These are phyloP conservation scores for Penicillium sp. DNA, from an alignment of 2,329 filamentous ascomycete species.

Conservation along the genomic window DNA sequence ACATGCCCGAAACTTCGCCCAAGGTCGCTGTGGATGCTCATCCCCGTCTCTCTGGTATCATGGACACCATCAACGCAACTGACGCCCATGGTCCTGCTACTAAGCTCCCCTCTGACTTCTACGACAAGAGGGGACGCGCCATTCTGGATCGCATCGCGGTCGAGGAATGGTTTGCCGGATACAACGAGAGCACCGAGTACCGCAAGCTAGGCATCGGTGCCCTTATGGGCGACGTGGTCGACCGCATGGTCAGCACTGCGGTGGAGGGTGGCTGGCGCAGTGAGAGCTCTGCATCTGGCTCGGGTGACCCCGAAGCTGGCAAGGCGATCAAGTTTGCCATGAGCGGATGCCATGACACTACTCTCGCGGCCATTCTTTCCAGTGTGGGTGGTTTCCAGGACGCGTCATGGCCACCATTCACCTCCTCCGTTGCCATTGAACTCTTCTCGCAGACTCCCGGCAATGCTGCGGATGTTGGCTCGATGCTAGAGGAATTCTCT, in stretches of 20 bases:
- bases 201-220: slow-evolving; percentile 82
- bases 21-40: slow-evolving; percentile 76
- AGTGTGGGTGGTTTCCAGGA: slow-evolving; percentile 73
- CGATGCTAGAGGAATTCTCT: slow-evolving; percentile 24
- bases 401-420: slow-evolving; percentile 84
- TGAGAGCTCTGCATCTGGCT: slow-evolving; percentile 50
- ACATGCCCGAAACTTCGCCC: slow-evolving; percentile 69
- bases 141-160: slow-evolving; percentile 70
- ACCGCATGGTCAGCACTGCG: slow-evolving; percentile 63
- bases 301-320: slow-evolving; percentile 35
- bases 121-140: slow-evolving; percentile 65
- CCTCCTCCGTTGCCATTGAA: slow-evolving; percentile 85
- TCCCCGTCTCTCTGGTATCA: slow-evolving; percentile 80
- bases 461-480: slow-evolving; percentile 14
- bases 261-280: slow-evolving; percentile 54
- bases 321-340: slow-evolving; percentile 65
- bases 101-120: slow-evolving; percentile 77
- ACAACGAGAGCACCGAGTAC: slow-evolving; percentile 78
- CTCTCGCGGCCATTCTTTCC: slow-evolving; percentile 71
- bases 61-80: slow-evolving; percentile 90
- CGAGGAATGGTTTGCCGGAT: slow-evolving; percentile 92
- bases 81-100: slow-evolving; percentile 78
- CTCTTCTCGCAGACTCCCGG: slow-evolving; percentile 62
- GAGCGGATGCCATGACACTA: slow-evolving; percentile 90
- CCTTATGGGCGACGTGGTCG: slow-evolving; percentile 76